phyloP scores from a whole-genome alignment of 352 stramenopile species.

The Phytopythium aichiense region DNA sequence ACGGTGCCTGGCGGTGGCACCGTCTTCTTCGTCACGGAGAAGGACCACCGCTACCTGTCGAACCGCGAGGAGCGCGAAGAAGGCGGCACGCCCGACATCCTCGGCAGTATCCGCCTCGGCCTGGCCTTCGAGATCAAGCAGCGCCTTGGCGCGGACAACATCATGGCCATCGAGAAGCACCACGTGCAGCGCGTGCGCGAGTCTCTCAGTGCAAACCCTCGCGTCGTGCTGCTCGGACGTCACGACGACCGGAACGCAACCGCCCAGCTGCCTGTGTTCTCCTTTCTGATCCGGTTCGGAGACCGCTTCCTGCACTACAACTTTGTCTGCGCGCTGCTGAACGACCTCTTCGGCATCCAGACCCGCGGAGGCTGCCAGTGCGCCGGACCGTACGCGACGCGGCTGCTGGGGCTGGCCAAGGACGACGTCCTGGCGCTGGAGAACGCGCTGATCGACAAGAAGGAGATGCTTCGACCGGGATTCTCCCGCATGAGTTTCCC shows the following conservation, averaged over 20 bases:
- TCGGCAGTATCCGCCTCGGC: conserved; percentile 91
- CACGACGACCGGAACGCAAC: conserved; percentile 19
- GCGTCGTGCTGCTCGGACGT: conserved; percentile 89
- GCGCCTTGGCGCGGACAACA: conserved; percentile 38
- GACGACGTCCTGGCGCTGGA: conserved; percentile 68
- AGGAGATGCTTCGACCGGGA: conserved; percentile 93
- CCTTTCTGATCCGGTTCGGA: conserved; percentile 89
- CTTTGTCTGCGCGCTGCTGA: conserved; percentile 96
- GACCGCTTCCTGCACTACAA: conserved; percentile 96
- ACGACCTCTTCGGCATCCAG: conserved; percentile 97
- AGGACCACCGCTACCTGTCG: conserved; percentile 56
- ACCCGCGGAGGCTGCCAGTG: conserved; percentile 28
- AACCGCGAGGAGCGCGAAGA: conserved; percentile 91
- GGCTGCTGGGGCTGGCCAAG: conserved; percentile 88
- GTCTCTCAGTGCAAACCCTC: conserved; percentile 42
- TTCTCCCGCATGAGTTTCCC: conserved; percentile 93
- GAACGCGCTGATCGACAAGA: conserved; percentile 83
- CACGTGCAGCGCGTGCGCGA: conserved; percentile 32
- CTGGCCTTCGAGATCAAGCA: conserved; percentile 91
- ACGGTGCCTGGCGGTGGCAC: conserved; percentile 56
- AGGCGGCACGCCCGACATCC: conserved; percentile 94
- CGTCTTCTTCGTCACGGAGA: conserved; percentile 60
- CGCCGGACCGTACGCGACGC: conserved; percentile 93
- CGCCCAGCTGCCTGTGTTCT: conserved; percentile 91
- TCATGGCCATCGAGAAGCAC: conserved; percentile 46